Evolutionary conservation across 805 yeast genomes (phyloP), one percentile per base, ranked within the genome.

Genomic region (Myxozyma geophila): DNA sequence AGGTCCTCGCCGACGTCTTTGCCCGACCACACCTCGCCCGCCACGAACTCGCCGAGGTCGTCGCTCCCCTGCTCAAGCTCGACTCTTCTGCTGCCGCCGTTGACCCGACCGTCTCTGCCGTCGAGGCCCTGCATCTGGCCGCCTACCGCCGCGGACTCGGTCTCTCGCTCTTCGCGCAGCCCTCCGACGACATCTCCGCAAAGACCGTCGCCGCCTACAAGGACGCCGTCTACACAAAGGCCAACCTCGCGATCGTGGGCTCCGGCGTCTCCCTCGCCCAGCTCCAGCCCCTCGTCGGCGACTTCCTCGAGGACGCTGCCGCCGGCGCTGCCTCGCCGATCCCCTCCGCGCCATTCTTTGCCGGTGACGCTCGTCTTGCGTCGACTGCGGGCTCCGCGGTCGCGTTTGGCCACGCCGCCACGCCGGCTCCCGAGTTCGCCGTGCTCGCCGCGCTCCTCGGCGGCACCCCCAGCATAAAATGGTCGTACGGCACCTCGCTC

Each of bases 111-210:
- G 83, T 80, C 76, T 79, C 80, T 67, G 96, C 95, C 49, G 76
- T 86, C 67, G 97, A 92, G 79, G 83, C 86, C 70, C 84, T 91
- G 74, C 93, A 90, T 80, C 85, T 85, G 71, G 79, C 86, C 65
- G 85, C 96, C 56, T 95, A 89, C 86, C 89, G 95, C 82, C 81
- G 78, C 66, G 98, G 97, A 60, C 85, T 90, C 73, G 98, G 97
- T 74, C 85, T 87, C 78, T 88, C 96, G 69, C 82, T 90, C 73
- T 83, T 83, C 76, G 90, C 84, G 75, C 88, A 89, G 76, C 89
- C 90, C 66, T 77, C 82, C 68, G 79, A 81, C 71, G 73, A 85
- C 51, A 80, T 85, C 70, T 67, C 87, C 41, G 72, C 84, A 59
- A 91, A 87, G 59, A 91, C 88, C 65, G 81, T 95, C 74, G 81